Evolutionary conservation across 177 flowering plant species (phyloP), one percentile per base, ranked within the genome.

Genomic region (Vitis hybrid): DNA sequence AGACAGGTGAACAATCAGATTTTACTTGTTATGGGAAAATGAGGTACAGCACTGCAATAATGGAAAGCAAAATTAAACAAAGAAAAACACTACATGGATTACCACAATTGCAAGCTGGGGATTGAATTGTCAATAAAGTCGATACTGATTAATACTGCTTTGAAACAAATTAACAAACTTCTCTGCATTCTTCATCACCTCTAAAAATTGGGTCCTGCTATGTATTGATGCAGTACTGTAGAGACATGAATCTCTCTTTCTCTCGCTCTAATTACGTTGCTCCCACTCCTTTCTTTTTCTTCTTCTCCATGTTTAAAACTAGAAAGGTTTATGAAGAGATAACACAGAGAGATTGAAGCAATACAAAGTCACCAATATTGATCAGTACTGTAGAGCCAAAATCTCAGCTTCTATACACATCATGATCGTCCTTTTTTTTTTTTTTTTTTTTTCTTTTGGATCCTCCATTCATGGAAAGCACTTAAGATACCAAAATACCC

Each of bases 401-500:
- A 70, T 58, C 21, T 62, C 35, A 62, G 27, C n/a, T 20, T 51
- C 74, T 58, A 70, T 63, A 72, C 73, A 80, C 63, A 72, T 54
- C 66, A 72, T 30, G 51, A 65, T 53, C 53, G 14, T 51, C 32
- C 51, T 52, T 35, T 64, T 49, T 21, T 63, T 21, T 1, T 10
- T 12, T 60, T 17, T 32, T 35, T 41, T 35, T 4, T 4, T 35
- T 1, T 35, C 8, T 35, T 11, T 13, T 27, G 9, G 61, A 55
- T 65, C 69, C 12, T 59, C 41, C 57, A 32, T 67, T 10, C 55
- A 15, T 30, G 27, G 27, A 55, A 57, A 20, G 9, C 11, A 17
- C 12, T 32, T 21, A 10, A 63, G 30, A 21, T 61, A 71, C 86
- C 90, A 86, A 84, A 84, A 84, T 86, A 84, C 84, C 85, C 84